Evolutionary conservation across 2,329 filamentous ascomycete species (phyloP).

Genomic region (Xylaria sp.): DNA sequence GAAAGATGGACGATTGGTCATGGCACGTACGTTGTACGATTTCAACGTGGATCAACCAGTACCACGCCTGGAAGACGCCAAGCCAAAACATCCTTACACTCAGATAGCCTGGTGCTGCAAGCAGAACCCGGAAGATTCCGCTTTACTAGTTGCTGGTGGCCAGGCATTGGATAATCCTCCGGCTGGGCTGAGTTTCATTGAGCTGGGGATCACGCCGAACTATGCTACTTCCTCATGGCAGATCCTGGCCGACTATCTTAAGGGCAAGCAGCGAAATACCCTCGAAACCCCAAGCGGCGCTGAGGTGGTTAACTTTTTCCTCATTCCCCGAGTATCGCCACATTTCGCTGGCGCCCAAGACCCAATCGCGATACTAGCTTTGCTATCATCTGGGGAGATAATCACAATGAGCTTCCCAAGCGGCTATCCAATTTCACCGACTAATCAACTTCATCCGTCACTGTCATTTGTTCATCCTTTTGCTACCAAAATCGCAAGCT

Average conservation of each 20-base stretch:
- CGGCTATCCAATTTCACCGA: conserved; percentile 89
- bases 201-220: conserved; percentile 86
- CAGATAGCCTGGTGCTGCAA: conserved; percentile 94
- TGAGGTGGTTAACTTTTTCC: conserved; percentile 80
- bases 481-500: conserved; percentile 76
- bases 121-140: conserved; percentile 91
- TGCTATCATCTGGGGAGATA: conserved; percentile 87
- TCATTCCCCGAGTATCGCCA: conserved; percentile 84
- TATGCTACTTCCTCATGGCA: conserved; percentile 95
- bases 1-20: conserved; percentile 84
- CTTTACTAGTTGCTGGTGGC: conserved; percentile 85
- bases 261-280: conserved; percentile 76
- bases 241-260: conserved; percentile 79
- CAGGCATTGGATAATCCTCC: conserved; percentile 71
- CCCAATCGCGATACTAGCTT: conserved; percentile 82
- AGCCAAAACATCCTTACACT: conserved; percentile 77
- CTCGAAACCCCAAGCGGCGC: conserved; percentile 81
- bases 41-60: conserved; percentile 77
- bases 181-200: conserved; percentile 87
- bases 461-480: conserved; percentile 92
- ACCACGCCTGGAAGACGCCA: conserved; percentile 60
- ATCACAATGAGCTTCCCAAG: conserved; percentile 92
- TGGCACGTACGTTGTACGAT: conserved; percentile 82
- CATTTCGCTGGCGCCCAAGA: conserved; percentile 90
- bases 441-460: conserved; percentile 90